phyloP scores from a whole-genome alignment of 768 basidiomycete genomes.

The Cantharellus cinnabarinus region DNA sequence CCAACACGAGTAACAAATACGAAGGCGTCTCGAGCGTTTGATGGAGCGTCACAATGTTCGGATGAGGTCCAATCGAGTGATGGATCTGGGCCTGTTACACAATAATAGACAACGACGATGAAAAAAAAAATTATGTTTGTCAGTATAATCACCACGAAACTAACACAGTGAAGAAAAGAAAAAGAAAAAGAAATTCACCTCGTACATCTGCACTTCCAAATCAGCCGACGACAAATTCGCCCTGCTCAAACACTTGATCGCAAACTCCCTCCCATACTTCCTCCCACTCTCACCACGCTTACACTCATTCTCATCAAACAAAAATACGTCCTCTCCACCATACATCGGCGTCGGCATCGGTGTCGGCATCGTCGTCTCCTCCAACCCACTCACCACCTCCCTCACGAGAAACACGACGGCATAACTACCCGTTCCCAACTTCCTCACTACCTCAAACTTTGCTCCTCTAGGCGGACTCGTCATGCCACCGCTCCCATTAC shows the following conservation, averaged over 20 bases:
- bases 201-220: conserved; percentile 73
- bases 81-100: conserved; percentile 65
- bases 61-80: conserved; percentile 72
- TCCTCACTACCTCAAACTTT: conserved; percentile 68
- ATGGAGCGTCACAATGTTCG: conserved; percentile 88
- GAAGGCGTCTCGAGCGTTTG: conserved; percentile 82
- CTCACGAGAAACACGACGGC: conserved; percentile 87
- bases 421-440: conserved; percentile 76
- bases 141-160: background rate
- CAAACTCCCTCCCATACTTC: conserved; percentile 60
- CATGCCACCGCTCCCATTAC: too few species aligned
- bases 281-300: conserved; percentile 13
- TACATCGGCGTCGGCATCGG: conserved; percentile 4
- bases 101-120: background rate
- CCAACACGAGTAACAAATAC: conserved; percentile 79
- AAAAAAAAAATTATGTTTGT: background rate
- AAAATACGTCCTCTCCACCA: background rate
- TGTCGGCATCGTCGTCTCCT: background rate
- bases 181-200: conserved; percentile 29
- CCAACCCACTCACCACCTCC: conserved; percentile 26
- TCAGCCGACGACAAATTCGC: conserved; percentile 79
- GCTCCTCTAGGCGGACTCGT: conserved; percentile 6
- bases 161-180: conserved; percentile 2
- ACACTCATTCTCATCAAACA: background rate
- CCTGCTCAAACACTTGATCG: conserved; percentile 94